Conservation (phyloP, 192 early-diverging fungal species). For the Jimgerdemannia lactiflua region DNA sequence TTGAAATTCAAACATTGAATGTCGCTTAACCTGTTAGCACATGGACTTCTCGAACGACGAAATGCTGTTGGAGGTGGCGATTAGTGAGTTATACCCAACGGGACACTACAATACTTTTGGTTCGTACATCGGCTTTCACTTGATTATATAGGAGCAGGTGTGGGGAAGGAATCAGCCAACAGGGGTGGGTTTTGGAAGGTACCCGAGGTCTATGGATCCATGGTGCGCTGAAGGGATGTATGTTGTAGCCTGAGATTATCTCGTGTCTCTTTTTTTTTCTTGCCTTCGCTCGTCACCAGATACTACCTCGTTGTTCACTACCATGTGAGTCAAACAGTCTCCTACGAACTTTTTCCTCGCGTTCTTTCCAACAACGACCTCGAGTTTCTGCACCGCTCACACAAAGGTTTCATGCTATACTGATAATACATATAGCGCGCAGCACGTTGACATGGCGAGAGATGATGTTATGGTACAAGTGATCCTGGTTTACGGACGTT, state of each 20-base stretch:
- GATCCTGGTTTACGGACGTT: constrained; percentile 30
- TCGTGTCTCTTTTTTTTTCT: neutral
- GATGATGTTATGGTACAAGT: constrained; percentile 15
- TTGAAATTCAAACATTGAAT: neutral
- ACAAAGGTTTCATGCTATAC: neutral
- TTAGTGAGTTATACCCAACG: constrained; percentile 32
- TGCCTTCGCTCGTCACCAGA: constrained; percentile 5
- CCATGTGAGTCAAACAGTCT: constrained; percentile 15
- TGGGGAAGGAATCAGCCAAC: neutral
- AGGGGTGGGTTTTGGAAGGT: neutral
- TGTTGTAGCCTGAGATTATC: neutral
- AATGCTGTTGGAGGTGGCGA: constrained; percentile 19
- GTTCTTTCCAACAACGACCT: neutral
- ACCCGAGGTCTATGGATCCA: neutral
- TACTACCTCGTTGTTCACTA: constrained; percentile 15
- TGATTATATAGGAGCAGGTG: neutral
- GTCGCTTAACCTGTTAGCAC: constrained; percentile 10
- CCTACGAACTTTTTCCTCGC: neutral
- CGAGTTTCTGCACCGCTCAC: neutral
- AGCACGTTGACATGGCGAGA: constrained; percentile 10
- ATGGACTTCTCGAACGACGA: constrained; percentile 32
- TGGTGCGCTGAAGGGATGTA: neutral
- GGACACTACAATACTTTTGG: constrained; percentile 24
- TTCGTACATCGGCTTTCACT: constrained; percentile 5
- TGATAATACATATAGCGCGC: constrained; percentile 4